phyloP scores from a whole-genome alignment of 768 basidiomycete genomes.

The Amanita muscaria region DNA sequence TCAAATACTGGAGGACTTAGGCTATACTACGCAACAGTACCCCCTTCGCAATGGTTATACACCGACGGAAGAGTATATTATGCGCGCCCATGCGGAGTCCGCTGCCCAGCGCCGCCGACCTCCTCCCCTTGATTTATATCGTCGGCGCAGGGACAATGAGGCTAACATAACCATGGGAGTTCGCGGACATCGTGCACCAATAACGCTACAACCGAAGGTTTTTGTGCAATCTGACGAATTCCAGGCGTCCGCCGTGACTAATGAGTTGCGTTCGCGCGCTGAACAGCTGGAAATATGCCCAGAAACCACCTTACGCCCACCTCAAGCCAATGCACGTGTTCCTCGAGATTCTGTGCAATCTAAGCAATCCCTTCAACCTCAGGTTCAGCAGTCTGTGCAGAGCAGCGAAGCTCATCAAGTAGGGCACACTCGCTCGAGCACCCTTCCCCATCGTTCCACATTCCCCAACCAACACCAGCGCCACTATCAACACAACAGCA shows the following conservation, averaged over 20 bases:
- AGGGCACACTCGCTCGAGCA: slow-evolving; percentile 36
- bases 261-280: slow-evolving; percentile 11
- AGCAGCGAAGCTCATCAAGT: slow-evolving; percentile 20
- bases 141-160: slow-evolving; percentile 15
- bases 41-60: slow-evolving; percentile 41
- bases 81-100: slow-evolving; percentile 43
- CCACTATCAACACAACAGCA: slow-evolving; percentile 40
- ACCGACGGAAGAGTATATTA: slow-evolving; percentile 57
- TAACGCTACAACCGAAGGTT: slow-evolving; percentile 18
- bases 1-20: slow-evolving; percentile 6
- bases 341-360: slow-evolving; percentile 13
- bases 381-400: slow-evolving; percentile 14
- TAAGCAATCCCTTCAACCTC: slow-evolving; percentile 2
- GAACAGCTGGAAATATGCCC: background rate
- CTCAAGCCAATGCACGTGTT: slow-evolving; percentile 21
- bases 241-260: slow-evolving; percentile 16
- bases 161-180: slow-evolving; percentile 32
- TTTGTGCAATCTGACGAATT: slow-evolving; percentile 22
- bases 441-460: slow-evolving; percentile 33
- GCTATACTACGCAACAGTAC: slow-evolving; percentile 2
- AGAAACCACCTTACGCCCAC: slow-evolving; percentile 8
- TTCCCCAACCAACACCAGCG: slow-evolving; percentile 22
- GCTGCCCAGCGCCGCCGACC: slow-evolving; percentile 23
- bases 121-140: slow-evolving; percentile 26
- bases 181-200: slow-evolving; percentile 31